Evolutionary conservation across 768 basidiomycete genomes (phyloP).

Genomic region (Melanogaster broomeanus): DNA sequence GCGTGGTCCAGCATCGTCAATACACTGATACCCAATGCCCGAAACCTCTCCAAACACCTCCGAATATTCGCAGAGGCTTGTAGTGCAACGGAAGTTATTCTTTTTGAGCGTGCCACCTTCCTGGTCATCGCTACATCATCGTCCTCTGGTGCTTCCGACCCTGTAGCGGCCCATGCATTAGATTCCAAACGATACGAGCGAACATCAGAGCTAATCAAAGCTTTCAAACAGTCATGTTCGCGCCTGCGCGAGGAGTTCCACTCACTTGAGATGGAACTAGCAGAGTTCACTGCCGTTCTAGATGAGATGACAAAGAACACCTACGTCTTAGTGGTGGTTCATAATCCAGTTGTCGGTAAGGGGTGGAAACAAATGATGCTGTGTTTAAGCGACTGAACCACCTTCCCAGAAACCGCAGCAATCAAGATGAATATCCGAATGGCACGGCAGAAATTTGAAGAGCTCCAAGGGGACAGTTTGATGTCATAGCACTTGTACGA

Average conservation of each 20-base stretch:
- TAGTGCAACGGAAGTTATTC: conserved; percentile 89
- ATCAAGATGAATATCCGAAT: conserved; percentile 86
- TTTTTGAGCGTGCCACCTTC: conserved; percentile 97
- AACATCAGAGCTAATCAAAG: conserved; percentile 92
- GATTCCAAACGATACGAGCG: conserved; percentile 79
- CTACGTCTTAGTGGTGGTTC: conserved; percentile 87
- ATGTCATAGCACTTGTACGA: conserved; percentile 15
- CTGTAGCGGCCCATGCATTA: conserved; percentile 46
- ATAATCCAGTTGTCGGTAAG: conserved; percentile 86
- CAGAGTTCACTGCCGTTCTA: conserved; percentile 85
- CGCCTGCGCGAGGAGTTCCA: conserved; percentile 85
- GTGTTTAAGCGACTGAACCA: background rate
- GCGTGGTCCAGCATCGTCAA: conserved; percentile 99
- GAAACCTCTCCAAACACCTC: conserved; percentile 86
- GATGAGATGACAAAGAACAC: conserved; percentile 94
- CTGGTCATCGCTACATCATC: conserved; percentile 91
- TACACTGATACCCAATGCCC: conserved; percentile 92
- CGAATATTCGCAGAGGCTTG: conserved; percentile 85
- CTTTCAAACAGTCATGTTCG: conserved; percentile 90
- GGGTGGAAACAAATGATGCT: conserved; percentile 1
- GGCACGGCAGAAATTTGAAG: conserved; percentile 85
- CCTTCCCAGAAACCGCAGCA: conserved; percentile 75
- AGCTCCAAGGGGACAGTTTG: conserved; percentile 77
- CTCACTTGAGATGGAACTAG: conserved; percentile 82
- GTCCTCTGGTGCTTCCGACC: conserved; percentile 39